Base-by-base conservation (phyloP, 2,329 filamentous ascomycete genomes). In the Fusarium keratoplasticum region DNA sequence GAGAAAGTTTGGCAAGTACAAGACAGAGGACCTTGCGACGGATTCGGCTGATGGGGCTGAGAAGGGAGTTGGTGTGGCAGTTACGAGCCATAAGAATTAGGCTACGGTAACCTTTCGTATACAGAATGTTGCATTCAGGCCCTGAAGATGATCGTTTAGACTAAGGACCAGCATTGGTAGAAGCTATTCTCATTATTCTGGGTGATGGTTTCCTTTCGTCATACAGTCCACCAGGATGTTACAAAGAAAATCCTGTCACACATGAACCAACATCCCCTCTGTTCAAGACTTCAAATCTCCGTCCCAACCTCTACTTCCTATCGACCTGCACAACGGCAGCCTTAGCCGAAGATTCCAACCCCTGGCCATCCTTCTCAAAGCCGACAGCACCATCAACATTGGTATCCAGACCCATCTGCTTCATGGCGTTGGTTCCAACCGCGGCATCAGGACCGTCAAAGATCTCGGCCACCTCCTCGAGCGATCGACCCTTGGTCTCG, bases 401-500 rank as follows among this genome's bases (percentile, higher is more conserved):
- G 0, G 31, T 61, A 50, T 72, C 63, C 7, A 72, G 35, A 5
- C 70, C 70, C 67, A 72, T 74, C 29, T 77, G 71, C 0, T 67
- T 70, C 42, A 77, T 77, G 0, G 75, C 73, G 35, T 77, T 76
- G 0, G 71, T 38, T 4, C 75, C 75, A 1, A 67, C 71, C 0
- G 71, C 63, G 0, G 75, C 75, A 47, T 77, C 75, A 0, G 75
- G 73, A 0, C 76, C 76, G 35, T 77, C 76, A 22, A 77, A 77
- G 16, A 77, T 76, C 18, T 76, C 74, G 0, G 72, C 76, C 2
- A 77, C 76, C n/a, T 77, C 76, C 29, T 77, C 76, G 4, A 77
- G 72, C 1, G 72, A 74, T 29, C 69, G 67, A 0, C 76, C 76
- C 62, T 78, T 77, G 0, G 76, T 77, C 25, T 77, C 76, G 0